Percentiles rank a stretch among this genome's conserved stretches.
Evolutionary conservation across 1,284 basidiomycete species (phyloP).

Genomic region (Neolentinus lepideus): DNA sequence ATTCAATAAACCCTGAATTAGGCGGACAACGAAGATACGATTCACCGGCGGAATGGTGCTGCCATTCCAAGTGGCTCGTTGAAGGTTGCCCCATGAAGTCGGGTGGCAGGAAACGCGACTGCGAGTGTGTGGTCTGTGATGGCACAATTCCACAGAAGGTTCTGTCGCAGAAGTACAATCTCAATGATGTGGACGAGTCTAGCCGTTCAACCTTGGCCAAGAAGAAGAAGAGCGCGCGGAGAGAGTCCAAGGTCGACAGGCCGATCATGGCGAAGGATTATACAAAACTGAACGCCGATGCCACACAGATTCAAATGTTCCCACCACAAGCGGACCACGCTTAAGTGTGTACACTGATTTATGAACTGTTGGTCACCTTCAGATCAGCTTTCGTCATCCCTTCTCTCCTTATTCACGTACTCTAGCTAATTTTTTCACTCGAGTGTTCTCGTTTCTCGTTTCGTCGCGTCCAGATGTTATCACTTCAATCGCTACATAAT

Average conservation of each 20-base stretch:
- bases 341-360: not conserved
- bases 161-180: not conserved
- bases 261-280: not conserved
- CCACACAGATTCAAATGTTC: not conserved
- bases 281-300: not conserved
- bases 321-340: not conserved
- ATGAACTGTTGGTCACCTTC: no score
- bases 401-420: no score
- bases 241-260: not conserved
- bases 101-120: not conserved
- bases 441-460: no score
- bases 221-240: not conserved
- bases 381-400: no score
- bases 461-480: no score
- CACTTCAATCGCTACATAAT: no score
- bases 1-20: no score
- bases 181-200: not conserved
- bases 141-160: not conserved
- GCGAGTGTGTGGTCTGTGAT: not conserved
- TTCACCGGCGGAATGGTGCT: slow-evolving; percentile 21
- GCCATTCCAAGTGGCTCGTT: slow-evolving; percentile 21
- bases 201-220: not conserved
- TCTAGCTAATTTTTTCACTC: no score
- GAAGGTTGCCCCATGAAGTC: not conserved
- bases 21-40: slow-evolving; percentile 19